Percentiles rank a stretch among this genome's conserved stretches.
Evolutionary conservation across 2,329 filamentous ascomycete genomes (phyloP).

Genomic region (Paraphaeosphaeria minitans): DNA sequence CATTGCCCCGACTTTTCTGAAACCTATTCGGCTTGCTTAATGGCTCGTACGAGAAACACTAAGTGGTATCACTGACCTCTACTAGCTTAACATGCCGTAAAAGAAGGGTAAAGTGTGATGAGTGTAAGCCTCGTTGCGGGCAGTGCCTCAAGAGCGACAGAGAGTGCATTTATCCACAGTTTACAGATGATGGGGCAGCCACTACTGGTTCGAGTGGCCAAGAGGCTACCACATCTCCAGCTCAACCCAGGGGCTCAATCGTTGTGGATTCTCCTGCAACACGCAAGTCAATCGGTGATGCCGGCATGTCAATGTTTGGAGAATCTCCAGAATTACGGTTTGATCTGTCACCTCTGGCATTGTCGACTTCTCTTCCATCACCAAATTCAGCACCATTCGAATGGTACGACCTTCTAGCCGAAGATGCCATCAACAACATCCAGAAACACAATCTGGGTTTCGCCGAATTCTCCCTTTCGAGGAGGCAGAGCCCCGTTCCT

Average conservation of each 20-base stretch:
- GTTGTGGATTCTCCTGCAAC: slow-evolving; percentile 24
- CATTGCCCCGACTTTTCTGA: not conserved
- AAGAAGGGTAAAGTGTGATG: slow-evolving; percentile 59
- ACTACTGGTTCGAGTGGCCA: slow-evolving; percentile 17
- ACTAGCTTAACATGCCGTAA: slow-evolving; percentile 52
- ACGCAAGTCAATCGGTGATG: slow-evolving; percentile 26
- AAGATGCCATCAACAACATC: slow-evolving; percentile 49
- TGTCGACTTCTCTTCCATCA: slow-evolving; percentile 44
- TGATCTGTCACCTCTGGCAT: slow-evolving; percentile 36
- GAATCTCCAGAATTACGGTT: slow-evolving; percentile 40
- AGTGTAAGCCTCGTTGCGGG: slow-evolving; percentile 52
- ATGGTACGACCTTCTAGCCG: slow-evolving; percentile 56
- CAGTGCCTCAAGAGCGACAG: slow-evolving; percentile 52
- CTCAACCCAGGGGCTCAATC: slow-evolving; percentile 12
- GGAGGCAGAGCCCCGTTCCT: slow-evolving; percentile 31
- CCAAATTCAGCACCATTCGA: slow-evolving; percentile 53
- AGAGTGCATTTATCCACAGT: slow-evolving; percentile 48
- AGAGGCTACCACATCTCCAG: slow-evolving; percentile 24
- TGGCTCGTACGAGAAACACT: not conserved
- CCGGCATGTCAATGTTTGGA: slow-evolving; percentile 25
- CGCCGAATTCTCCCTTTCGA: slow-evolving; percentile 30
- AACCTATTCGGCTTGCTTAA: not conserved
- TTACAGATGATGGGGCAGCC: slow-evolving; percentile 16
- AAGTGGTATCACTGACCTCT: slow-evolving; percentile 17
- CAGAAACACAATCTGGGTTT: slow-evolving; percentile 43